Evolutionary conservation across 192 early-diverging fungal species (phyloP).

Genomic region (Piromyces finnis): DNA sequence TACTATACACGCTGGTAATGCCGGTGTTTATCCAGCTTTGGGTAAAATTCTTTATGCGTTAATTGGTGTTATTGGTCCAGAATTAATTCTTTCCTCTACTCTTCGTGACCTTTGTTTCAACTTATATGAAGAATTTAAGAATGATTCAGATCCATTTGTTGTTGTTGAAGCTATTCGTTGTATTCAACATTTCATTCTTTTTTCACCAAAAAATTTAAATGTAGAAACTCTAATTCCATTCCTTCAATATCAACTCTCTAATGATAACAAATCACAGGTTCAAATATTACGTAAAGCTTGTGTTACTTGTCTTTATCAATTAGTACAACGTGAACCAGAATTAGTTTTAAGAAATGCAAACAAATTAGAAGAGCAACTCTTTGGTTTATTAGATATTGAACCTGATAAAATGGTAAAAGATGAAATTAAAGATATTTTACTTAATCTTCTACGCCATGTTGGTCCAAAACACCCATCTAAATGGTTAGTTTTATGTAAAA

Average conservation of each 20-base stretch:
- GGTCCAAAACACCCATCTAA: conserved; percentile 46
- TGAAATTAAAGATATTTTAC: conserved; percentile 30
- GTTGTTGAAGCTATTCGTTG: conserved; percentile 71
- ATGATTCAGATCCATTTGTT: conserved; percentile 55
- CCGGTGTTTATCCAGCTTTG: conserved; percentile 36
- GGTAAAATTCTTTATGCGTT: conserved; percentile 79
- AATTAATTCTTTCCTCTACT: conserved; percentile 51
- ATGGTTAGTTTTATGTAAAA: conserved; percentile 68
- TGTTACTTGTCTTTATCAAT: conserved; percentile 70
- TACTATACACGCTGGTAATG: conserved; percentile 32
- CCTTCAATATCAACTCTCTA: conserved; percentile 48
- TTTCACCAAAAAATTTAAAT: conserved; percentile 60
- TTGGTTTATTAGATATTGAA: conserved; percentile 61
- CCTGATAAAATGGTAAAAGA: conserved; percentile 37
- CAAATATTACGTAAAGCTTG: conserved; percentile 52
- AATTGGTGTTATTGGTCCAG: conserved; percentile 79
- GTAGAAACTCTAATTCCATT: conserved; percentile 47
- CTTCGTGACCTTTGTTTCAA: conserved; percentile 63
- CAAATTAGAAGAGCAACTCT: conserved; percentile 58
- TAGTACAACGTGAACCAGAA: conserved; percentile 57
- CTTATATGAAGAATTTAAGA: conserved; percentile 59
- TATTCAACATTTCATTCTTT: conserved; percentile 75
- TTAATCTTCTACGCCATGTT: conserved; percentile 12
- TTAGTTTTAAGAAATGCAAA: conserved; percentile 41
- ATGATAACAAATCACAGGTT: conserved; percentile 13